phyloP scores from a whole-genome alignment of 2,329 filamentous ascomycete genomes.

The Cladosporium colombiae region DNA sequence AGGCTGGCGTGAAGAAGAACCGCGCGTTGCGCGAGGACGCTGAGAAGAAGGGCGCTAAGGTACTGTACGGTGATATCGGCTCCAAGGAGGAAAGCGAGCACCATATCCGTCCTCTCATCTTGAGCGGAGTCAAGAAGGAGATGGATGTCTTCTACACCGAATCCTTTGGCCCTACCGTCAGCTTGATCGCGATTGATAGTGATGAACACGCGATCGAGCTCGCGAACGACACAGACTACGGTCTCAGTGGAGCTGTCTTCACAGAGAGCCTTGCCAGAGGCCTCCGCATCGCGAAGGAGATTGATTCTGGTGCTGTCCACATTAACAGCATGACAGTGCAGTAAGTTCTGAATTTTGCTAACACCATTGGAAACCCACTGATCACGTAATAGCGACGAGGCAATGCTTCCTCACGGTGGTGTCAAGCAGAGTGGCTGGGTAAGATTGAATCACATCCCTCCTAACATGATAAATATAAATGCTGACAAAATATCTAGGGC shows the following conservation, averaged over 20 bases:
- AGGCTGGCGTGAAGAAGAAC: conserved; percentile 55
- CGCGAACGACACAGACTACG: conserved; percentile 82
- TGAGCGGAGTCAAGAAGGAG: conserved; percentile 64
- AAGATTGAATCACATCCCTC: neutral
- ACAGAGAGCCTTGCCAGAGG: conserved; percentile 62
- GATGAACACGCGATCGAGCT: conserved; percentile 72
- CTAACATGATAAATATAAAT: too few species aligned
- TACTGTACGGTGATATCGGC: conserved; percentile 53
- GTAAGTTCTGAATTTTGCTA: conserved; percentile 18
- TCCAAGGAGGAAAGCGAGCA: conserved; percentile 33
- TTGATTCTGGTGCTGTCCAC: conserved; percentile 62
- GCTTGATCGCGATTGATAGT: conserved; percentile 63
- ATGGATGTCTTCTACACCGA: conserved; percentile 79
- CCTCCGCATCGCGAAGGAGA: conserved; percentile 45
- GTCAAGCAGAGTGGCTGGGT: conserved; percentile 51
- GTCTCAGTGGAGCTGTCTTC: conserved; percentile 70
- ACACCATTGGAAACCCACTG: neutral
- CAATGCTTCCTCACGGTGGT: conserved; percentile 51
- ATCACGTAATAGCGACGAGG: conserved; percentile 42
- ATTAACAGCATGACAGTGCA: conserved; percentile 55
- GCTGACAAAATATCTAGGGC: conserved; percentile 29
- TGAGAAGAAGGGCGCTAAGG: conserved; percentile 57
- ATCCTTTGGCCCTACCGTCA: conserved; percentile 75
- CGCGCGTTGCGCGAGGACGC: conserved; percentile 57
- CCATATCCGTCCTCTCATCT: conserved; percentile 64